Percentiles rank a stretch among this genome's conserved stretches.
phyloP scores from a whole-genome alignment of 148 eudicot species.

The Fagopyrum tataricum region DNA sequence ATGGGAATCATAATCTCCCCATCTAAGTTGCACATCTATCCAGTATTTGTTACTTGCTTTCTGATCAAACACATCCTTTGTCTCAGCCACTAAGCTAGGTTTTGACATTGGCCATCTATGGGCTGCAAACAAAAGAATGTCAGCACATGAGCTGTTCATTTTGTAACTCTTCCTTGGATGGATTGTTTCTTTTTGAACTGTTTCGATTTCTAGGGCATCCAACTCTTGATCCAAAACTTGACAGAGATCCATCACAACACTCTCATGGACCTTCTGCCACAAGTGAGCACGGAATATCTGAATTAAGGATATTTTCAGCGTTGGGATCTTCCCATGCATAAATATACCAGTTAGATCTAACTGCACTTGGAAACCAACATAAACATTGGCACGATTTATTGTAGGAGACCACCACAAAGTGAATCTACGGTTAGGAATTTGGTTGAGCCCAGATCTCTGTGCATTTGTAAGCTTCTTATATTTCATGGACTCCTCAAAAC shows the following conservation, averaged over 20 bases:
- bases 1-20: slow-evolving; percentile 99
- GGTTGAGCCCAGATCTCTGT: slow-evolving; percentile 96
- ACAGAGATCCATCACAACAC: slow-evolving; percentile 99
- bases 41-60: slow-evolving; percentile 98
- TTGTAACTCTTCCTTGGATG: slow-evolving; percentile 99
- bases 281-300: slow-evolving; percentile 99
- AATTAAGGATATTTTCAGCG: slow-evolving; percentile 89
- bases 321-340: slow-evolving; percentile 99
- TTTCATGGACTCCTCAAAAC: slow-evolving; percentile 99
- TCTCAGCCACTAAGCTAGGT: slow-evolving; percentile 95
- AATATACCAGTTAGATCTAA: slow-evolving; percentile 96
- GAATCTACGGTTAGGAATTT: slow-evolving; percentile 96
- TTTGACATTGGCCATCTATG: slow-evolving; percentile 99
- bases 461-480: slow-evolving; percentile 97
- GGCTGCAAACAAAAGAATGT: slow-evolving; percentile 98
- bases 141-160: slow-evolving; percentile 99
- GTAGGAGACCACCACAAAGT: slow-evolving; percentile 99
- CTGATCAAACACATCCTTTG: slow-evolving; percentile 98
- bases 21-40: slow-evolving; percentile 98
- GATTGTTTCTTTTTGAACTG: slow-evolving; percentile 97
- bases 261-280: slow-evolving; percentile 99
- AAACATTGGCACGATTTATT: slow-evolving; percentile 93
- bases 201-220: slow-evolving; percentile 95
- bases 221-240: slow-evolving; percentile 97
- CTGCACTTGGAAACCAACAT: slow-evolving; percentile 99